phyloP scores from a whole-genome alignment of 2,329 filamentous ascomycete species.

The Epichloe coenophiala region DNA sequence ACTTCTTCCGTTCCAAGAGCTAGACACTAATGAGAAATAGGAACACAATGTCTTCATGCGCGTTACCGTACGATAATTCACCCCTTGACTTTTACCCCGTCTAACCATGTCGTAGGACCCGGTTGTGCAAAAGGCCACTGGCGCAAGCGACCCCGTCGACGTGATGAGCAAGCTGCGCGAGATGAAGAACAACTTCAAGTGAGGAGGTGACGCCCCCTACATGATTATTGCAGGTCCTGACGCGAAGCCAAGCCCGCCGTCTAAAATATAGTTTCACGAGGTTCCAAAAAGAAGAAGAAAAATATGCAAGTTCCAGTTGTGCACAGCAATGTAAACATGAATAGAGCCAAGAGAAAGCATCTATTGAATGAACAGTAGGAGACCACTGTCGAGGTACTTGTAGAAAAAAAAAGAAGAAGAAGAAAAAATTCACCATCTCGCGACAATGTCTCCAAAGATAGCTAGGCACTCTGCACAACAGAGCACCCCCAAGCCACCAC shows the following conservation, averaged over 20 bases:
- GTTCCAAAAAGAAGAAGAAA: too few relatives aligned
- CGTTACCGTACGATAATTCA: slow-evolving; percentile 45
- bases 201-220: slow-evolving; percentile 27
- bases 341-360: too few relatives aligned
- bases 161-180: slow-evolving; percentile 80
- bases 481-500: slow-evolving; percentile 16
- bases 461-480: slow-evolving; percentile 12
- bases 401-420: slow-evolving; percentile 8
- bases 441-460: slow-evolving; percentile 5
- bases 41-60: slow-evolving; percentile 96
- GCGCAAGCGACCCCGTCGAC: slow-evolving; percentile 63
- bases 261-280: neutral
- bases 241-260: slow-evolving; percentile 13
- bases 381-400: too few relatives aligned
- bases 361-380: too few relatives aligned
- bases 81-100: neutral
- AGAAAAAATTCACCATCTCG: slow-evolving; percentile 6
- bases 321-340: too few relatives aligned
- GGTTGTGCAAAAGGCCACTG: slow-evolving; percentile 69
- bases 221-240: neutral
- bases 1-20: neutral
- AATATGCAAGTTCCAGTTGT: too few relatives aligned
- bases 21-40: slow-evolving; percentile 26
- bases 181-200: slow-evolving; percentile 73
- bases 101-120: slow-evolving; percentile 45